These are phyloP conservation scores for Sporisorium graminicola DNA, from an alignment of 1,284 basidiomycete species.

Conservation along the genomic window DNA sequence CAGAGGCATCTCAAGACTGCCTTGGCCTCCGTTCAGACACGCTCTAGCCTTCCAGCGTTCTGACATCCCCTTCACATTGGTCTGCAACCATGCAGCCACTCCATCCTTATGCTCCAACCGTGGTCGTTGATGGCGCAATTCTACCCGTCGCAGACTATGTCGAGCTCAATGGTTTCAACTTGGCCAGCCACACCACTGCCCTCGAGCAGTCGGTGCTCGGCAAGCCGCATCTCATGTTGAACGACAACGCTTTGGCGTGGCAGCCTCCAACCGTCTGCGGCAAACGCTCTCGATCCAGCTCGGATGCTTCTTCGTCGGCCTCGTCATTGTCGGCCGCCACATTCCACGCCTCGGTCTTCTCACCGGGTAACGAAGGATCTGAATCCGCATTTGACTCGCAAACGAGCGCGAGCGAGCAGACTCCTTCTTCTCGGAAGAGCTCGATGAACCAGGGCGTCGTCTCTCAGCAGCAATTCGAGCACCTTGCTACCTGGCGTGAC, in stretches of 20 bases:
- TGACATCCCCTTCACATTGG: neutral
- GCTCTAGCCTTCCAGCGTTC: constrained; percentile 23
- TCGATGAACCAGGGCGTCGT: constrained; percentile 24
- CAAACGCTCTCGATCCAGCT: constrained; percentile 51
- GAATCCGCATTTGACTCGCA: constrained; percentile 35
- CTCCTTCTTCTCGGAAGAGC: constrained; percentile 41
- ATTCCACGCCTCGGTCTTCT: constrained; percentile 50
- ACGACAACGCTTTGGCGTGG: constrained; percentile 5
- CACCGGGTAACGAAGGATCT: constrained; percentile 29
- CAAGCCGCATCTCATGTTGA: constrained; percentile 32
- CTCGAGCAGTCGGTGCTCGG: constrained; percentile 52
- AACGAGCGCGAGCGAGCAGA: constrained; percentile 38
- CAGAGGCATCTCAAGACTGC: constrained; percentile 19
- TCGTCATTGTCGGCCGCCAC: constrained; percentile 42
- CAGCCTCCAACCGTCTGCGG: constrained; percentile 31
- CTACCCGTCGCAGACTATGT: constrained; percentile 28
- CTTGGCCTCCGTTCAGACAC: constrained; percentile 15
- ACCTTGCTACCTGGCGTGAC: constrained; percentile 39
- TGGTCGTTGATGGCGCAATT: constrained; percentile 26
- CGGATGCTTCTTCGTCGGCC: constrained; percentile 40
- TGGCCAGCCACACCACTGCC: constrained; percentile 47
- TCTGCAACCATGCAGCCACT: constrained; percentile 31
- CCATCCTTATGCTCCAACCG: constrained; percentile 17
- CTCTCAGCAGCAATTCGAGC: constrained; percentile 24
- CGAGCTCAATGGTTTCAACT: constrained; percentile 48